These are phyloP conservation scores for Cryphonectria nitschkei DNA, from an alignment of 2,329 filamentous ascomycete species.

Conservation along the genomic window DNA sequence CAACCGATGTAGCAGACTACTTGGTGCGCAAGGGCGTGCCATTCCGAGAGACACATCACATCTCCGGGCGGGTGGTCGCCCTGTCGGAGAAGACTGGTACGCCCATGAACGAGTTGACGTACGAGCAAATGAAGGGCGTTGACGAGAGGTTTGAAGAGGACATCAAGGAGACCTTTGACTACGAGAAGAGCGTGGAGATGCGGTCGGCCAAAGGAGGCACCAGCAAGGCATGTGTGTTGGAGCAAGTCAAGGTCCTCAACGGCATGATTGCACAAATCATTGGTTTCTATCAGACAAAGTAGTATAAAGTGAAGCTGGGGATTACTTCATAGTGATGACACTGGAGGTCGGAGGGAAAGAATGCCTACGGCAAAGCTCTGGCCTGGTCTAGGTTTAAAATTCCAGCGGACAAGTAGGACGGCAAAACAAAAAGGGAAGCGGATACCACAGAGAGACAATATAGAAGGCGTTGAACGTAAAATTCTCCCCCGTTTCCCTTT, in stretches of 20 bases:
- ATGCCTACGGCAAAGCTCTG: background rate
- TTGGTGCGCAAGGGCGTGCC: conserved; percentile 70
- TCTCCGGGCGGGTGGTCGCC: conserved; percentile 71
- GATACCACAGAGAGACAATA: background rate
- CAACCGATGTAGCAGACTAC: conserved; percentile 69
- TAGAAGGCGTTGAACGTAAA: background rate
- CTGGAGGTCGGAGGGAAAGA: background rate
- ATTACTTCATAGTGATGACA: too few relatives aligned
- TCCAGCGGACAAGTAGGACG: too few relatives aligned
- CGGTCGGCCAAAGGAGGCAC: conserved; percentile 78
- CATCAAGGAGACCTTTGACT: conserved; percentile 73
- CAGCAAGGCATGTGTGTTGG: conserved; percentile 67
- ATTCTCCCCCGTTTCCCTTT: background rate
- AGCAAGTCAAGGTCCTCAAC: conserved; percentile 62
- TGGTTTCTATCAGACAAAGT: background rate
- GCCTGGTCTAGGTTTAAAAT: background rate
- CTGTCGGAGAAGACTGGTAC: conserved; percentile 66
- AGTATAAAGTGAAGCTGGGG: too few relatives aligned
- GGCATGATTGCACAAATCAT: conserved; percentile 38
- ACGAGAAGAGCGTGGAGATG: conserved; percentile 81
- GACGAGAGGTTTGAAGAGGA: conserved; percentile 73
- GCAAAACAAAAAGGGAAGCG: background rate
- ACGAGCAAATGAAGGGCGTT: conserved; percentile 69
- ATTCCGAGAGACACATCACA: conserved; percentile 81
- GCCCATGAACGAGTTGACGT: conserved; percentile 70